Base-by-base conservation (phyloP, 768 basidiomycete genomes). In the Pulveroboletus sp. region DNA sequence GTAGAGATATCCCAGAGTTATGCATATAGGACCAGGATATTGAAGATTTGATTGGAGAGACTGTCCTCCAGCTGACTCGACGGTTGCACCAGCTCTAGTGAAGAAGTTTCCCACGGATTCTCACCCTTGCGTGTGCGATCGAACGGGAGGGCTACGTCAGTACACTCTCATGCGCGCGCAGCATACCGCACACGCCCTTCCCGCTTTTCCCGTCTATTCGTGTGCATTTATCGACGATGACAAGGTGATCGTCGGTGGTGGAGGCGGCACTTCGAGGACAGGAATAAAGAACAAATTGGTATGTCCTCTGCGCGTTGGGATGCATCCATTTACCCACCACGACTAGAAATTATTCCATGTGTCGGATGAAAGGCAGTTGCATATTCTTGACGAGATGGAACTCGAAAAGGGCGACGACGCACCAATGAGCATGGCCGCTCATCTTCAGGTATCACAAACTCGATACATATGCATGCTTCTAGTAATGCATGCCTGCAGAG, bases 271-370 rank as follows among this genome's bases (percentile, higher is more conserved):
- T 11, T 82, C 87, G 9, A 80, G 80, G 54, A 92, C 79, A 46
- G 96, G 96, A 4, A 87, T 99, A 52, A 90, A 92, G 74, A 99
- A 99, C 72, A 91, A 92, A 67, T 70, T 99, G 57, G 95, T 91
- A 56, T 18, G 50, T 27, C 28, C 11, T 24, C 43, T 32, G 5
- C 32, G 24, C 43, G 6, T 27, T 18, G 8, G 2, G 36, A 45
- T 35, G 11, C 37, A 18, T 33, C 2, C 52, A 42, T 52, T 41
- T 54, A 52, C 54, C 51, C 36, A 50, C 36, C 32, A 39, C 38
- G 28, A 43, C 15, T 58, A 93, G 91, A 78, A 83, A 59, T 68
- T 93, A 21, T 92, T 89, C 65, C 71, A 76, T 41, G 73, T 91
- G 47, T 72, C 71, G 14, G 65, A 76, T 14, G 73, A 79, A 37